Base-by-base conservation (phyloP, 164 flowering plant species). In the Litsea cubeba region DNA sequence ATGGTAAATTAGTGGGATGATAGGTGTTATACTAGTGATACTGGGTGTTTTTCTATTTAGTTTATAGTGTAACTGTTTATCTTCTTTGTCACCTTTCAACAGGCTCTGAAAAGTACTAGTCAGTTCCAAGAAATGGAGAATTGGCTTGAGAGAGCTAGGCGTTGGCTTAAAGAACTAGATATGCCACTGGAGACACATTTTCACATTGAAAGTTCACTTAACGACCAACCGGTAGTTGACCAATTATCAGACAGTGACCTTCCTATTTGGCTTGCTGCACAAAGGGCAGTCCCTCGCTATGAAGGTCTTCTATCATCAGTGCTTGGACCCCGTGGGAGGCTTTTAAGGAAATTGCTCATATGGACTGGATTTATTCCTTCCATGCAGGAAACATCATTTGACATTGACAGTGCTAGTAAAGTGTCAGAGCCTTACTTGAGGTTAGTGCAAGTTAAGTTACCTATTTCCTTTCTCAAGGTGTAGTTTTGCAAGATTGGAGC, bases 241-340 rank as follows among this genome's bases (percentile, higher is more conserved):
- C 75, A 83, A 70, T 70, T 77, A 70, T 83, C 88, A 75, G 84
- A 85, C 25, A 74, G 71, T 72, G 92, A 88, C 7, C 88, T 88
- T 68, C 98, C 97, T 67, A 89, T 95, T 58, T 90, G 97, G 97
- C 73, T 90, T 71, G 99, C 99, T 57, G 95, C 99, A 70, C 96
- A 93, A 76, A 91, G 80, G 77, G 98, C 98, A 75, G 88, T 90
- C 54, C 81, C 86, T 79, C 93, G 91, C 18, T 95, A 93, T 84
- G 94, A 95, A 85, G 94, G 91, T 26, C 72, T 93, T 81, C 74
- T 95, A 65, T 87, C 97, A 79, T 77, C 91, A 28, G 75, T 79
- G 80, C 40, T 50, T 0, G 99, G 99, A 63, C 97, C 99, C 35
- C 93, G 99, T 71, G 90, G 82, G 76, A 86, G 93, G 87, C 90